Base-by-base conservation (phyloP, 495 filamentous ascomycete species). In the Tuber borchii region DNA sequence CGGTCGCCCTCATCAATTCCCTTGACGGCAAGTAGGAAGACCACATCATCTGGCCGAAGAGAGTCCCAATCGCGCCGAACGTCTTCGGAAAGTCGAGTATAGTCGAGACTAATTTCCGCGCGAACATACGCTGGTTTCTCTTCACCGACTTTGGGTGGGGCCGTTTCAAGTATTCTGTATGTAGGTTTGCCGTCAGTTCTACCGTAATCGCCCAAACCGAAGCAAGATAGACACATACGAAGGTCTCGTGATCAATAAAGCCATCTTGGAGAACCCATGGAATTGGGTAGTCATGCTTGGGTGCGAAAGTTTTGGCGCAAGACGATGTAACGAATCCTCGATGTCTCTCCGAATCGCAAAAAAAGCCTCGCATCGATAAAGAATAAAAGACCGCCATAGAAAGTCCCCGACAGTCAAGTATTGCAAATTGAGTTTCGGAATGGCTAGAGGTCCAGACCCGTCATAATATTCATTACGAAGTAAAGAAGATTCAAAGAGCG, bases 381-480 rank as follows among this genome's bases (percentile, higher is more conserved):
- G 87, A 39, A 95, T 87, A 79, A 98, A 91, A 20, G 95, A 92
- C 51, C 95, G 88, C 93, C 93, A 98, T 16, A 99, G 87, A 79
- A 98, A 98, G 83, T 99, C 95, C 6, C 95, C 94, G 46, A 97
- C 89, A 12, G 93, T 95, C 40, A 99, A 88, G 83, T 99, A 98
- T 80, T 98, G 95, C 61, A 99, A 87, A 82, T 97, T 98, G 71
- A 98, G 85, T 79, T 98, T 99, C 2, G 95, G 95, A 72, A 99
- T 90, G 9, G 95, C 93, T 70, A 99, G 86, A 16, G 95, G 94
- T 40, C 89, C 89, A 48, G 94, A 93, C 51, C 95, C 95, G 83
- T 97, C 90, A 77, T 97, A 99, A 19, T 88, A 88, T 80, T 97
- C 94, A 75, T 95, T 95, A 70, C 95, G 89, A 75, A 95, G 83